Evolutionary conservation across 2,329 filamentous ascomycete genomes (phyloP).

Genomic region (Aspergillus viridinutans): DNA sequence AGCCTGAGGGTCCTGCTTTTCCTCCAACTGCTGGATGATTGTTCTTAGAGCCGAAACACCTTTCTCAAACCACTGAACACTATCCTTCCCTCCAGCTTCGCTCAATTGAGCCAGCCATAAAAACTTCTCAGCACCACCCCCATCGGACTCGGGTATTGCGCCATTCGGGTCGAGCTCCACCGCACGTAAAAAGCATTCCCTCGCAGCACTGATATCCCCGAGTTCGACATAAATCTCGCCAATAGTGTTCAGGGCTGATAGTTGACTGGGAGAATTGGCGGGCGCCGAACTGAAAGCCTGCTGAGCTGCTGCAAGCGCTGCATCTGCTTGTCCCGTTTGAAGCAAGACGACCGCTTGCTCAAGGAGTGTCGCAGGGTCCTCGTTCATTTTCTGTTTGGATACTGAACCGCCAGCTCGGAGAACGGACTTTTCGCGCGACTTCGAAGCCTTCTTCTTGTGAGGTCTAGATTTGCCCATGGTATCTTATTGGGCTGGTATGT

Average conservation of each 20-base stretch:
- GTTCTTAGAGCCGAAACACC: conserved; percentile 67
- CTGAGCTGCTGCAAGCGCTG: conserved; percentile 53
- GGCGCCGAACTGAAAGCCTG: conserved; percentile 45
- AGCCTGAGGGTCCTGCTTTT: conserved; percentile 37
- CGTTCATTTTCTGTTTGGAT: conserved; percentile 43
- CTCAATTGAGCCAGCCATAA: conserved; percentile 89
- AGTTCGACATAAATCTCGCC: conserved; percentile 79
- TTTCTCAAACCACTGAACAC: conserved; percentile 59
- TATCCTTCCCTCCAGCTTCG: conserved; percentile 57
- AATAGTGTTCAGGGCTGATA: conserved; percentile 66
- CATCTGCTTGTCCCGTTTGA: conserved; percentile 55
- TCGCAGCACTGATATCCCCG: conserved; percentile 73
- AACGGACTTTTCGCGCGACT: conserved; percentile 41
- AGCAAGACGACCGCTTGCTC: conserved; percentile 54
- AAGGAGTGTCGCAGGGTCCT: conserved; percentile 53
- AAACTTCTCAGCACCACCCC: conserved; percentile 89
- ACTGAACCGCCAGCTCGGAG: conserved; percentile 38
- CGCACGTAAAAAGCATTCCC: conserved; percentile 67
- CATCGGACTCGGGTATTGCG: conserved; percentile 61
- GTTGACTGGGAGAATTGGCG: conserved; percentile 33
- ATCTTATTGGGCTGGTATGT: conserved; percentile 7
- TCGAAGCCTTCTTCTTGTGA: conserved; percentile 42
- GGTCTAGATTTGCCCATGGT: conserved; percentile 53
- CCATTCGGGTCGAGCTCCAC: conserved; percentile 75
- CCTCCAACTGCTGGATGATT: conserved; percentile 64